Evolutionary conservation across 495 filamentous ascomycete species (phyloP).

Genomic region (Talaromyces liani): DNA sequence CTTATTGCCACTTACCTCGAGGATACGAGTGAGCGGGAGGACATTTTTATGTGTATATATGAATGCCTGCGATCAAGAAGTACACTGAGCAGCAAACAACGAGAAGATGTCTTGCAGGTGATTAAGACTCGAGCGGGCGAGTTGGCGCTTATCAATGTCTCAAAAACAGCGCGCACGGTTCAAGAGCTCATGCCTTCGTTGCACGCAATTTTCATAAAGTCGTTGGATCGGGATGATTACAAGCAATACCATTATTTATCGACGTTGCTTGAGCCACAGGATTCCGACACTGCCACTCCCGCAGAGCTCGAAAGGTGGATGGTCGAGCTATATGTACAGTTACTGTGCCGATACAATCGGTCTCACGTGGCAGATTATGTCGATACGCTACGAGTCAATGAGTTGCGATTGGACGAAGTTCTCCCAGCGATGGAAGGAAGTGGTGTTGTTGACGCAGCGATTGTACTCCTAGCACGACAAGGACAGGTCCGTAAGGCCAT

Average conservation of each 20-base stretch:
- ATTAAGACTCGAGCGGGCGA: conserved; percentile 61
- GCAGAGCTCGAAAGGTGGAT: conserved; percentile 41
- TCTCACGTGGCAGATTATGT: conserved; percentile 82
- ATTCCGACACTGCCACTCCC: conserved; percentile 15
- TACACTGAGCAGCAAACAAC: conserved; percentile 65
- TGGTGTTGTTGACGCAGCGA: conserved; percentile 87
- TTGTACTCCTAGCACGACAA: conserved; percentile 84
- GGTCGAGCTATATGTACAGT: conserved; percentile 76
- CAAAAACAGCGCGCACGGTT: conserved; percentile 61
- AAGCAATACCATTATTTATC: conserved; percentile 72
- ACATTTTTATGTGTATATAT: conserved; percentile 71
- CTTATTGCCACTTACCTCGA: conserved; percentile 79
- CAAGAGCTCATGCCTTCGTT: conserved; percentile 58
- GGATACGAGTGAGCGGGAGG: conserved; percentile 65
- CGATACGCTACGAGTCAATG: conserved; percentile 65
- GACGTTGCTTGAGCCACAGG: conserved; percentile 65
- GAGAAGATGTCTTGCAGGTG: conserved; percentile 64
- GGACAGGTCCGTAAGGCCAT: conserved; percentile 80
- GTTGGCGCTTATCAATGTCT: conserved; percentile 62
- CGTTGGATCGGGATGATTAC: conserved; percentile 53
- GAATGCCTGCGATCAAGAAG: conserved; percentile 69
- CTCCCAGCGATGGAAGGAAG: conserved; percentile 81
- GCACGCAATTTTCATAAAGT: conserved; percentile 61
- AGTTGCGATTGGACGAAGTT: conserved; percentile 73
- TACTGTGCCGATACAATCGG: conserved; percentile 81